Conservation (phyloP, 257 asterid genomes). For the Ophiorrhiza pumila region DNA sequence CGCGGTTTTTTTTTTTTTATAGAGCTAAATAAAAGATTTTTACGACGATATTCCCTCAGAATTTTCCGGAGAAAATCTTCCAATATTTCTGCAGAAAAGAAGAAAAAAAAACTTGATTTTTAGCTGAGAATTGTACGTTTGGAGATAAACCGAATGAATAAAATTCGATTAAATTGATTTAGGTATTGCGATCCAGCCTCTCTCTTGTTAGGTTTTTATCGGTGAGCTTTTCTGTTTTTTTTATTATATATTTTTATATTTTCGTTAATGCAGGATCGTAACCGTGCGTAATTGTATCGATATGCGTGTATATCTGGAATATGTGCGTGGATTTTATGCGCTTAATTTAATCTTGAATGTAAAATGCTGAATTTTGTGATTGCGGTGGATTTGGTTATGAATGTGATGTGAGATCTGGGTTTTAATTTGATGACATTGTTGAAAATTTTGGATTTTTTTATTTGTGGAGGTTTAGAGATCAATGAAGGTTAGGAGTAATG, state of each 20-base stretch:
- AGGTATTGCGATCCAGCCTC: slow-evolving; percentile 34
- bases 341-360: not conserved
- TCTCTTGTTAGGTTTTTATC: slow-evolving; percentile 15
- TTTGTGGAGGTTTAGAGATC: not conserved
- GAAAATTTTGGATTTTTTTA: slow-evolving; percentile 4
- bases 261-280: not conserved
- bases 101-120: not conserved
- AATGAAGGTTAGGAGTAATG: not conserved
- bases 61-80: slow-evolving; percentile 15
- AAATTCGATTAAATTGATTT: not conserved
- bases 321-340: not conserved
- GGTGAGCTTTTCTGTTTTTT: slow-evolving; percentile 9
- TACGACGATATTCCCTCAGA: slow-evolving; percentile 10
- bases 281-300: not conserved
- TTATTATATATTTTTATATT: not conserved
- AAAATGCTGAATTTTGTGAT: not conserved
- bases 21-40: slow-evolving; percentile 16
- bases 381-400: slow-evolving; percentile 8
- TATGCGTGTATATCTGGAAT: not conserved
- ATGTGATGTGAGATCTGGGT: slow-evolving; percentile 34
- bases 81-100: not conserved
- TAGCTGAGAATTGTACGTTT: not conserved
- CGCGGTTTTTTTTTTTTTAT: not conserved
- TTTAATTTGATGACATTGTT: slow-evolving; percentile 25
- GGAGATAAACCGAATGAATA: not conserved